Evolutionary conservation across 345 rosid species (phyloP), one percentile per base, ranked within the genome.

Genomic region (Salix viminalis): DNA sequence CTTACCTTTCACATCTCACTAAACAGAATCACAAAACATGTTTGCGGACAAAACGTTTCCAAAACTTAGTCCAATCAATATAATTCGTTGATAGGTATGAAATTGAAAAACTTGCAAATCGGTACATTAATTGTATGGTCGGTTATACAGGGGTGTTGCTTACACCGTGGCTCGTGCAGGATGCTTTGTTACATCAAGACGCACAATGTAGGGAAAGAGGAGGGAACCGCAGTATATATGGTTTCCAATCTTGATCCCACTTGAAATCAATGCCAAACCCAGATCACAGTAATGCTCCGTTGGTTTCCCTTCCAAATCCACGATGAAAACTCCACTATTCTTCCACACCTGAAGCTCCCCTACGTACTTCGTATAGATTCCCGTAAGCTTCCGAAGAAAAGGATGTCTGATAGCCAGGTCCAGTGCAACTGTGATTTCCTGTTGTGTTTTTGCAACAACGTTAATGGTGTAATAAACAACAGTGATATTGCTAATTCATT

Each of bases 301-400:
- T 3, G 89, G 86, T 36, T 87, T 90, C 37, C 97, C 96, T 3
- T 88, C 90, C 79, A 81, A 61, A 82, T 91, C 86, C 39, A 92
- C 97, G 2, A 76, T 69, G 39, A 89, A 68, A 41, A 87, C 88
- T 24, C 99, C 94, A 15, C 84, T 70, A 56, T 87, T 72, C 67
- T 74, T 76, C 65, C 34, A 73, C 15, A 46, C 12, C 0, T 6
- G 2, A 4, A 77, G 79, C 4, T 72, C 44, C 6, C 36, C 72
- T 0, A 71, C 21, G 60, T 79, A 48, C 78, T 79, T 91, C 65
- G 73, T 41, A 24, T 76, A 5, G 6, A 88, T 77, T 2, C 58
- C 90, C 0, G 64, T 1, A 6, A 74, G 41, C 76, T 91, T 94
- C 34, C 96, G 80, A 62, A 91, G 34, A 41, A 85, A 36, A 0